A percentile compares a stretch with the other conserved stretches of the same genome.
Evolutionary conservation across 495 filamentous ascomycete genomes (phyloP).

Genomic region (Xylaria bambusicola): DNA sequence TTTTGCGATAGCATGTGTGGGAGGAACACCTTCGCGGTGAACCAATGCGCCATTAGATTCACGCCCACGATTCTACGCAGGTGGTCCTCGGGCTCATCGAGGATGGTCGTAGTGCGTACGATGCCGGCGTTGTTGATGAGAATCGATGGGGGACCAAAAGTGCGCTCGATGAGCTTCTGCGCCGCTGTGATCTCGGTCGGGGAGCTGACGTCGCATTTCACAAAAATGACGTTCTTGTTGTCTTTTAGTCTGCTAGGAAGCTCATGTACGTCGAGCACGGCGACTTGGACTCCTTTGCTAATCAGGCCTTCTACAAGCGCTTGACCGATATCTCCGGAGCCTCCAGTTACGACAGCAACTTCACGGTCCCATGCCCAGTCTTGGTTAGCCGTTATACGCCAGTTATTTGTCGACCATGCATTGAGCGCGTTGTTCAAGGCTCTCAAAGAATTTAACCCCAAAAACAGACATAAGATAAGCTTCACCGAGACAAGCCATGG

Average conservation of each 20-base stretch:
- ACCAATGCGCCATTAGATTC: conserved; percentile 60
- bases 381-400: conserved; percentile 39
- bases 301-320: conserved; percentile 49
- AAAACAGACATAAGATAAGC: conserved; percentile 17
- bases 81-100: conserved; percentile 48
- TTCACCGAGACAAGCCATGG: background rate
- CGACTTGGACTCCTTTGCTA: conserved; percentile 48
- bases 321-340: conserved; percentile 57
- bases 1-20: conserved; percentile 59
- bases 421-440: conserved; percentile 46
- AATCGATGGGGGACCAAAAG: conserved; percentile 54
- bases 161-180: conserved; percentile 45
- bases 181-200: conserved; percentile 45
- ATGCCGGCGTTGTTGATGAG: conserved; percentile 65
- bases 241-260: background rate
- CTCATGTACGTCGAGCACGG: conserved; percentile 49
- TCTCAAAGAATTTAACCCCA: conserved; percentile 40
- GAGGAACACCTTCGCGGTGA: conserved; percentile 59
- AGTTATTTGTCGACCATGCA: conserved; percentile 51
- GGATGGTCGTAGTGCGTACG: conserved; percentile 48
- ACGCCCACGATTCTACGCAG: conserved; percentile 57
- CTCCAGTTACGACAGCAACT: conserved; percentile 58
- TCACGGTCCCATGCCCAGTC: conserved; percentile 43
- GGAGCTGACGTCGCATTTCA: conserved; percentile 52
- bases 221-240: conserved; percentile 41